Percentiles rank a stretch among this genome's conserved stretches.
Conservation (phyloP, 768 basidiomycete species). For the Tephrocybe rancida region DNA sequence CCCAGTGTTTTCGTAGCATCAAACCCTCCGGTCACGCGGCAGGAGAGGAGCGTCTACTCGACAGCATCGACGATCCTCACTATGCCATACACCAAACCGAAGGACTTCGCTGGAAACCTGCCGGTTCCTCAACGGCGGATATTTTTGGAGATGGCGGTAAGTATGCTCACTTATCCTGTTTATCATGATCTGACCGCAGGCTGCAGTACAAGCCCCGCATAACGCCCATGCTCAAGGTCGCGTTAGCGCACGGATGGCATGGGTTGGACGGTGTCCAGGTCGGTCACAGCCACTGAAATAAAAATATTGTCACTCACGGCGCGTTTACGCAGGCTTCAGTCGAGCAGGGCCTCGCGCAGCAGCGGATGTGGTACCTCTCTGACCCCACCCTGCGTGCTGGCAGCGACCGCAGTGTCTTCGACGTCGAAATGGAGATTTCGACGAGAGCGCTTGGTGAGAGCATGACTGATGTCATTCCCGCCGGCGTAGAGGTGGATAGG, state of each 20-base stretch:
- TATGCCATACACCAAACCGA: constrained; percentile 27
- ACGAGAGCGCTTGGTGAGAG: constrained; percentile 18
- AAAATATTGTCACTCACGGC: neutral
- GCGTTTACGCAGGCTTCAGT: constrained; percentile 30
- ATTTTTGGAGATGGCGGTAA: constrained; percentile 36
- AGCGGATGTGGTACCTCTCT: constrained; percentile 35
- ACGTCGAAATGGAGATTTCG: constrained; percentile 9
- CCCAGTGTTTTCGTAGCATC: constrained; percentile 16
- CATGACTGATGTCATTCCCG: constrained; percentile 17
- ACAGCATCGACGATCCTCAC: constrained; percentile 31
- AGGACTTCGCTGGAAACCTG: constrained; percentile 12
- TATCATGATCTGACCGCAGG: neutral
- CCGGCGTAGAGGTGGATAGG: constrained; percentile 17
- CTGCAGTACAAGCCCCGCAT: constrained; percentile 32
- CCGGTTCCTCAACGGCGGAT: constrained; percentile 31
- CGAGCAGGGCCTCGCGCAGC: constrained; percentile 40
- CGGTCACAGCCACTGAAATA: neutral
- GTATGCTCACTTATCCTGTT: neutral
- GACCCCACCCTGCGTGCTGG: constrained; percentile 14
- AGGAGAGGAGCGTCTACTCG: constrained; percentile 35
- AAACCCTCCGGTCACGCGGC: constrained; percentile 26
- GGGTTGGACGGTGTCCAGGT: constrained; percentile 32
- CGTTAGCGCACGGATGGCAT: constrained; percentile 35
- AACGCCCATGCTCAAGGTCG: constrained; percentile 34
- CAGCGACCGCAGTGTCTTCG: constrained; percentile 17